Evolutionary conservation across 306 rosid genomes (phyloP).

Genomic region (Luffa aegyptiaca): DNA sequence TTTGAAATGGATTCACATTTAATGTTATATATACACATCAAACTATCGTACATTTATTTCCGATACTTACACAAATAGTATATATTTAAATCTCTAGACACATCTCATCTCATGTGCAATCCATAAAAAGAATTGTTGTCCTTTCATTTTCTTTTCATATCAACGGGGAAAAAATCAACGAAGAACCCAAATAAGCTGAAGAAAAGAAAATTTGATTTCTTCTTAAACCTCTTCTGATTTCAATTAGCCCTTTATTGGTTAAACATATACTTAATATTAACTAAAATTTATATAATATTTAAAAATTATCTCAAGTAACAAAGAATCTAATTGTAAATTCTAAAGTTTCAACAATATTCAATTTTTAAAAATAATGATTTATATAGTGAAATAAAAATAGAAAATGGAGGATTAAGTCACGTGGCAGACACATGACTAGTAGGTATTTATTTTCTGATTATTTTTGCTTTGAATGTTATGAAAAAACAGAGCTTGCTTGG

Average conservation of each 20-base stretch:
- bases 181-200: background rate
- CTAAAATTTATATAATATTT: background rate
- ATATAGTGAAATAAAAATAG: background rate
- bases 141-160: background rate
- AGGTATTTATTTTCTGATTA: background rate
- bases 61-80: background rate
- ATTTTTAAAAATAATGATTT: background rate
- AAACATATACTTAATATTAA: background rate
- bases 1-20: too few species aligned
- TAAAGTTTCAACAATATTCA: too few species aligned
- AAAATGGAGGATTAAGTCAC: background rate
- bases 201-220: background rate
- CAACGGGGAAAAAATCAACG: background rate
- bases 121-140: background rate
- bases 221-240: background rate
- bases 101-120: background rate
- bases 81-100: background rate
- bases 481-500: conserved; percentile 31
- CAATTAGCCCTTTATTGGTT: too few species aligned
- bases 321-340: background rate
- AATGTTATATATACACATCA: background rate
- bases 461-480: background rate
- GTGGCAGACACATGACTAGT: background rate
- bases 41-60: background rate
- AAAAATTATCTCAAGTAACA: background rate